Conservation (phyloP, 192 early-diverging fungal species). For the Backusella morwellensis region DNA sequence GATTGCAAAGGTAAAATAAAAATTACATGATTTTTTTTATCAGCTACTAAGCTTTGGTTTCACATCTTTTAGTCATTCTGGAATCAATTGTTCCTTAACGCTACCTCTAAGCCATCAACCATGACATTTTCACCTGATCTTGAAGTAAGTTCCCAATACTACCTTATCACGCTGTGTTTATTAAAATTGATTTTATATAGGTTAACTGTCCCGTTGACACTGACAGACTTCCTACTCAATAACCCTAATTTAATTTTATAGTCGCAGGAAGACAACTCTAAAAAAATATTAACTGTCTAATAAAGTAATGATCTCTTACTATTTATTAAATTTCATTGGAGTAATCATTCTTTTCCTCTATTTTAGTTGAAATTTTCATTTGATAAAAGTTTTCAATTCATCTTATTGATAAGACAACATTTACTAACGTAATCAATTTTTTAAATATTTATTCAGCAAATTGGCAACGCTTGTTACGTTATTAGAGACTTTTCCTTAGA, state of each 20-base stretch:
- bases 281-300: neutral
- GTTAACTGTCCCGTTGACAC: conserved; percentile 12
- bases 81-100: conserved; percentile 19
- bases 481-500: no score
- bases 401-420: no score
- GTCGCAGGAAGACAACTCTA: neutral
- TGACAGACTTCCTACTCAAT: conserved; percentile 13
- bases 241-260: neutral
- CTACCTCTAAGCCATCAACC: neutral
- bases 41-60: neutral
- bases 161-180: neutral
- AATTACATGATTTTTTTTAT: neutral
- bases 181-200: neutral
- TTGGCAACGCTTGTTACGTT: no score
- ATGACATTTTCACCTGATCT: conserved; percentile 11
- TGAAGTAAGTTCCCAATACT: neutral
- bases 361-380: neutral
- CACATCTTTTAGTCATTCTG: conserved; percentile 11
- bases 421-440: no score
- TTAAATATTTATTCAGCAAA: no score
- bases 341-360: no score
- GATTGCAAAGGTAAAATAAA: conserved; percentile 12
- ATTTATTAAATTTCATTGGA: neutral
- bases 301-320: neutral
- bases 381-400: no score